A percentile compares a stretch with the other conserved stretches of the same genome.
Conservation (phyloP, 495 filamentous ascomycete genomes). For the Tuber microsphaerosporum region DNA sequence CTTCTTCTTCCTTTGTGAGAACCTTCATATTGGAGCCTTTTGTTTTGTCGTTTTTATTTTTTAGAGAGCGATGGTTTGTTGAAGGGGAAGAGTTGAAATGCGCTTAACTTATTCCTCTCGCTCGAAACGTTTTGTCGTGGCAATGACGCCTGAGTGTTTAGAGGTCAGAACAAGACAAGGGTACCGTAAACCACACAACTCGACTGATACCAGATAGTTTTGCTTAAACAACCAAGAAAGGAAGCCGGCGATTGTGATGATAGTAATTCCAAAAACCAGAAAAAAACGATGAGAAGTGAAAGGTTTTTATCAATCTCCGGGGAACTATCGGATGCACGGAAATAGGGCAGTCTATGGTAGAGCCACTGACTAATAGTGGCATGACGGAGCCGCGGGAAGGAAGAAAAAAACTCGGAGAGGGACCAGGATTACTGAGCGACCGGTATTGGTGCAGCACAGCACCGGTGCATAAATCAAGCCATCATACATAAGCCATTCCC, state of each 20-base stretch:
- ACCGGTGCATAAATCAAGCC: neutral
- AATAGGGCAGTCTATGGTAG: neutral
- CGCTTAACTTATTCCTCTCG: neutral
- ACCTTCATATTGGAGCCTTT: slow-evolving; percentile 66
- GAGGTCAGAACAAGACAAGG: neutral
- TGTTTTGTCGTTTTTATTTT: neutral
- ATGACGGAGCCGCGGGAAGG: neutral
- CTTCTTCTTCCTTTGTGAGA: slow-evolving; percentile 86
- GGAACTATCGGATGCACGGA: neutral
- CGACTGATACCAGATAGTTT: neutral
- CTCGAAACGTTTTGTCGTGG: slow-evolving; percentile 11
- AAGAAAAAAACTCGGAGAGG: neutral
- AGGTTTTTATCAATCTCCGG: neutral
- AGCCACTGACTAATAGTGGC: neutral
- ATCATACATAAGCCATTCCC: neutral
- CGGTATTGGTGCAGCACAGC: neutral
- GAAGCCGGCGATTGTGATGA: neutral
- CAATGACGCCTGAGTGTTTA: slow-evolving; percentile 12
- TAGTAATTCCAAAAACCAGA: neutral
- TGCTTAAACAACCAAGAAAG: neutral
- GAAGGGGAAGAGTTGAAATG: neutral
- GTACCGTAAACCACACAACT: neutral
- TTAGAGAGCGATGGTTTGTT: neutral
- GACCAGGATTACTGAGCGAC: neutral
- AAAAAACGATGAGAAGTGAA: neutral